Evolutionary conservation across 768 basidiomycete genomes (phyloP).

Genomic region (Rhodotorula diobovata): DNA sequence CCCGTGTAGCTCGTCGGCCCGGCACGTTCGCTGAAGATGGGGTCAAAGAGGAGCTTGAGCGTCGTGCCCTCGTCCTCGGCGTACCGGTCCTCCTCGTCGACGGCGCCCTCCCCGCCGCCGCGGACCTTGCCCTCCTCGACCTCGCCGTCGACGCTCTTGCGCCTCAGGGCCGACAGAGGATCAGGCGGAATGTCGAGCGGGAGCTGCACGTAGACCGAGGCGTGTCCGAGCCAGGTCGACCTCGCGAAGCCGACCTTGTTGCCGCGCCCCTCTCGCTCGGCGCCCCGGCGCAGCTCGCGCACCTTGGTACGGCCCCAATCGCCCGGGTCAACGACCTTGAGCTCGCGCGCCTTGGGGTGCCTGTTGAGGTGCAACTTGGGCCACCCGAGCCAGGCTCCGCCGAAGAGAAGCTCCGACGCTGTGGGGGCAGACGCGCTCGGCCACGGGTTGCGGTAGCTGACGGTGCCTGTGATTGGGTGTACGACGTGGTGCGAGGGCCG

Average conservation of each 20-base stretch:
- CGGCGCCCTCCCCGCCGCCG: not conserved
- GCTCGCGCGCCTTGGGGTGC: slow-evolving; percentile 27
- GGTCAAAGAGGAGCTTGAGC: slow-evolving; percentile 49
- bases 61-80: slow-evolving; percentile 41
- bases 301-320: slow-evolving; percentile 38
- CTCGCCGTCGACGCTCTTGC: not conserved
- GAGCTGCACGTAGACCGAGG: slow-evolving; percentile 41
- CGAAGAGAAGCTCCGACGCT: slow-evolving; percentile 25
- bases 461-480: slow-evolving; percentile 20
- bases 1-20: slow-evolving; percentile 46
- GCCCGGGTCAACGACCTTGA: slow-evolving; percentile 43
- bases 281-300: slow-evolving; percentile 12
- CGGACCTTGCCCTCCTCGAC: not conserved
- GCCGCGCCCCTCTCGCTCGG: slow-evolving; percentile 7
- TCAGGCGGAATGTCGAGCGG: slow-evolving; percentile 8
- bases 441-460: slow-evolving; percentile 37
- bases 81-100: slow-evolving; percentile 44
- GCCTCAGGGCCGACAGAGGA: not conserved
- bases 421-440: slow-evolving; percentile 27
- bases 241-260: slow-evolving; percentile 32
- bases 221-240: slow-evolving; percentile 51
- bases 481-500: slow-evolving; percentile 26
- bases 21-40: slow-evolving; percentile 50
- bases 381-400: slow-evolving; percentile 32
- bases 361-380: slow-evolving; percentile 26